These are phyloP conservation scores for barley (Hordeum vulgare) DNA, from an alignment of 176 grass and related monocot species.

Conservation along the genomic window DNA sequence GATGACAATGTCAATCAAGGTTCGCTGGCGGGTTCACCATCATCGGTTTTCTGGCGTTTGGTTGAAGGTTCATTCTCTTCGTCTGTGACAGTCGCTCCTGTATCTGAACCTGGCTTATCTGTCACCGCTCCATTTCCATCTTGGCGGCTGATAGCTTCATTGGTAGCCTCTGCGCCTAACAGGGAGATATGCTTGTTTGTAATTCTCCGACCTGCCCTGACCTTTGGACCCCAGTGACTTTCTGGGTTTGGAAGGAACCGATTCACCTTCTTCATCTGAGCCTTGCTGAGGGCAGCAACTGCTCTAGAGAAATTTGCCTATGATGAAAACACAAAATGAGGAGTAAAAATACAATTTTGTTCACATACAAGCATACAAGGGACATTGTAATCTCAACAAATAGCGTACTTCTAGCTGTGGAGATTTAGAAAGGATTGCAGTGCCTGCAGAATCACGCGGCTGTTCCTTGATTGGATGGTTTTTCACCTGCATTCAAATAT, in stretches of 20 bases:
- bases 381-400: not conserved
- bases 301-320: constrained; percentile 84
- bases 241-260: constrained; percentile 91
- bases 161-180: constrained; percentile 51
- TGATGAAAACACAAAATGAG: not conserved
- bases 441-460: constrained; percentile 47
- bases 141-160: constrained; percentile 18
- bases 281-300: constrained; percentile 73
- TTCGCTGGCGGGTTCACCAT: constrained; percentile 22
- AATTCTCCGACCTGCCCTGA: constrained; percentile 78
- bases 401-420: constrained; percentile 59
- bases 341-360: not conserved
- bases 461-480: constrained; percentile 92
- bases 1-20: constrained; percentile 23
- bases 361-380: not conserved
- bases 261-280: constrained; percentile 73
- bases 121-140: constrained; percentile 15
- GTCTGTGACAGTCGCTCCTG: not conserved
- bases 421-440: constrained; percentile 68
- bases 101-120: constrained; percentile 26
- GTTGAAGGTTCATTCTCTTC: constrained; percentile 26
- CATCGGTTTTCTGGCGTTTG: constrained; percentile 55
- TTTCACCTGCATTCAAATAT: constrained; percentile 51
- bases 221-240: constrained; percentile 88
- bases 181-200: constrained; percentile 81